Base-by-base conservation (phyloP, 1,284 basidiomycete genomes). In the Takashimella koratensis region DNA sequence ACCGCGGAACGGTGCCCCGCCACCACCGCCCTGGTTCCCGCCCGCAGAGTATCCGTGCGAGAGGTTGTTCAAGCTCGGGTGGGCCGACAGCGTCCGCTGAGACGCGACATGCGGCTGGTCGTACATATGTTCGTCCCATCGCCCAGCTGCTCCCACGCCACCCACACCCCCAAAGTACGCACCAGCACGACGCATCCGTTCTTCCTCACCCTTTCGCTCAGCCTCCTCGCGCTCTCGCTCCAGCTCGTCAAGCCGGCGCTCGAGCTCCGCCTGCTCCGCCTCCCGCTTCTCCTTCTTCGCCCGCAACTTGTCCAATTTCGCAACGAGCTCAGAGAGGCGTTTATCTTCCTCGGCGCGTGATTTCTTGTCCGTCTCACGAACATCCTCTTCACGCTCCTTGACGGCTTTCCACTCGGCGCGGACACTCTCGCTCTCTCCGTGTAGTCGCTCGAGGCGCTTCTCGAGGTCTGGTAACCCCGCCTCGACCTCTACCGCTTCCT, bases 291-390 rank as follows among this genome's bases (percentile, higher is more conserved):
- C 71, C 77, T 85, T 84, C 75, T 84, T 84, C 66, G 64, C 76
- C 68, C 83, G 83, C 59, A 83, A 72, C 68, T 86, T 86, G 74
- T 89, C 86, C 69, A 91, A 84, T 76, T 85, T 88, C 79, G 86
- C 85, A 16, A 59, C 58, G 2, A 73, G 54, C 10, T 71, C 69
- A 16, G 53, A 56, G 6, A 75, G 51, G 45, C 70, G 68, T 54
- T 70, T 70, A 49, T 76, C 74, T 45, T 74, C 70, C 26, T 75
- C 73, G 1, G 55, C 52, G 5, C 70, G 53, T 3, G 54, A 56
- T 52, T 68, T 70, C 52, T 58, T 63, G 49, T 75, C 74, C 16
- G 50, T 49, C 23, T 75, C 75, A 10, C 65, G 49, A 1, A 67
- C 63, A 13, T 68, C 67, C 10, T 73, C 70, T 54, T 74, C 72